Evolutionary conservation across 345 rosid species (phyloP).

Genomic region (Erucastrum elatum): DNA sequence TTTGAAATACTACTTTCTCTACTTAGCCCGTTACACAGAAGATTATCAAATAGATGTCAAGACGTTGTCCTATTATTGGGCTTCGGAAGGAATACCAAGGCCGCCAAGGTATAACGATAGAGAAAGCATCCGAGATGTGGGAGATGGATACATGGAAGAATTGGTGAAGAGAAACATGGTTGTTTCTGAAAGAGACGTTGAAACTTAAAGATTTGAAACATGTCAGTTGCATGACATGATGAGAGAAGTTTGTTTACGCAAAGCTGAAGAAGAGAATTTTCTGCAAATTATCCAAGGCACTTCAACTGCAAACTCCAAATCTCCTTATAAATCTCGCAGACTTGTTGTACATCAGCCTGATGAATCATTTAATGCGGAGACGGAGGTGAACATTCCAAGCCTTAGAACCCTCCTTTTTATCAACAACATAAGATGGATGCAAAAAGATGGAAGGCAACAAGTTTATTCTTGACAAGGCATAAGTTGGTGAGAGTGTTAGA

Average conservation of each 20-base stretch:
- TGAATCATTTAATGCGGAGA: not conserved
- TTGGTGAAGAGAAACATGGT: slow-evolving; percentile 40
- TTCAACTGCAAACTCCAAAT: not conserved
- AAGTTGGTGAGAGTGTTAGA: slow-evolving; percentile 40
- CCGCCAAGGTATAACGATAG: not conserved
- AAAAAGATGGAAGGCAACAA: too few species aligned
- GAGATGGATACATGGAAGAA: slow-evolving; percentile 28
- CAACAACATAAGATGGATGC: too few species aligned
- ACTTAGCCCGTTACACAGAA: slow-evolving; percentile 1
- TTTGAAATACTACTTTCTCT: slow-evolving; percentile 19
- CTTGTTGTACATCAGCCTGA: not conserved
- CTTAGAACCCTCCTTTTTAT: not conserved
- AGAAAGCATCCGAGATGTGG: slow-evolving; percentile 22
- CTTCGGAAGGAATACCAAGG: slow-evolving; percentile 41
- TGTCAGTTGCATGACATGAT: slow-evolving; percentile 27
- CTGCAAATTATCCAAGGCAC: not conserved
- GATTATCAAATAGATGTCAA: slow-evolving; percentile 21
- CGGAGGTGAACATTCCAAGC: not conserved
- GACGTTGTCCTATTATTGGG: slow-evolving; percentile 35
- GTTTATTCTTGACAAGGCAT: not conserved
- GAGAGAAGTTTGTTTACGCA: slow-evolving; percentile 28
- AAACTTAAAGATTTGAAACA: not conserved
- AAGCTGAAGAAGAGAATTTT: slow-evolving; percentile 31
- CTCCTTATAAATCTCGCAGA: not conserved
- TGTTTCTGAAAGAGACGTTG: not conserved